Evolutionary conservation across 257 asterid genomes (phyloP).

Genomic region (Scutellaria barbata): DNA sequence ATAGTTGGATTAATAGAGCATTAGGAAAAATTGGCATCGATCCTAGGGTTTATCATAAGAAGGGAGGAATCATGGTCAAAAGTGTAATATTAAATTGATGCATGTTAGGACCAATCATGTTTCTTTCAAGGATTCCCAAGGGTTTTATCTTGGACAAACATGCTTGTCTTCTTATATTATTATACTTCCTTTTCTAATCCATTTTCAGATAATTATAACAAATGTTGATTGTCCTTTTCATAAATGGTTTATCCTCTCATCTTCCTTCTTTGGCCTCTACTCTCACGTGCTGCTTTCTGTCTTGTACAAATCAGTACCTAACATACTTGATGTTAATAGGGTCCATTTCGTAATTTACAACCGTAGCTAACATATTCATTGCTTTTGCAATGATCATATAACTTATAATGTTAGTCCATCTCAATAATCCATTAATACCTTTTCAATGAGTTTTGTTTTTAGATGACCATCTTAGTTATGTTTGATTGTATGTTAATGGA

Average conservation of each 20-base stretch:
- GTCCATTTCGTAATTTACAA: constrained; percentile 28
- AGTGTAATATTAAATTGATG: neutral
- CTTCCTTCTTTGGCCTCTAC: constrained; percentile 23
- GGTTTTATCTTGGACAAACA: constrained; percentile 27
- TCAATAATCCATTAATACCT: neutral
- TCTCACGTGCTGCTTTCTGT: constrained; percentile 27
- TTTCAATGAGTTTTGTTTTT: neutral
- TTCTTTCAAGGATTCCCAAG: constrained; percentile 31
- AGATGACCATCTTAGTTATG: constrained; percentile 11
- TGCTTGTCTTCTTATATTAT: constrained; percentile 37
- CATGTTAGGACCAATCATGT: constrained; percentile 31
- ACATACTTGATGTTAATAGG: constrained; percentile 21
- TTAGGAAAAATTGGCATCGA: neutral
- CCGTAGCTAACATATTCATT: neutral
- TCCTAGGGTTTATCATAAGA: neutral
- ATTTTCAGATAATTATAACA: constrained; percentile 34
- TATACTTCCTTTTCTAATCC: constrained; percentile 35
- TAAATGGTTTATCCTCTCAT: constrained; percentile 13
- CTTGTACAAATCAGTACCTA: constrained; percentile 41
- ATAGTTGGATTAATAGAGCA: neutral
- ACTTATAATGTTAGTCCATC: no score
- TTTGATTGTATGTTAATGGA: neutral
- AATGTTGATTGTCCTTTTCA: constrained; percentile 39
- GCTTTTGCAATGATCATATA: no score
- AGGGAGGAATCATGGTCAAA: neutral